Percentiles rank a stretch among this genome's conserved stretches.
phyloP scores from a whole-genome alignment of 2,329 filamentous ascomycete species.

The Cytospora chrysosperma region DNA sequence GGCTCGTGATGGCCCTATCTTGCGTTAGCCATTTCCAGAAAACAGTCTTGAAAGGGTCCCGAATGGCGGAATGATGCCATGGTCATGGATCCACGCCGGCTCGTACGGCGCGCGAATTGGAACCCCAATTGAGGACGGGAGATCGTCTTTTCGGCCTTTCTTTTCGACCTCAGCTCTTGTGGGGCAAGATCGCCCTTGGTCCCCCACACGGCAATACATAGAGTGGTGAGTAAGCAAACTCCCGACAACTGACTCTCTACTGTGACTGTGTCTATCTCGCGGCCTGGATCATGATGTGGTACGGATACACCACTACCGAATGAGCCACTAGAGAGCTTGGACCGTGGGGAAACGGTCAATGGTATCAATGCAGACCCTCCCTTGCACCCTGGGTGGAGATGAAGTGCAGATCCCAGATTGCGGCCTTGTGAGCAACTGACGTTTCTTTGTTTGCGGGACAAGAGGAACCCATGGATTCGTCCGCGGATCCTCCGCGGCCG shows the following conservation, averaged over 20 bases:
- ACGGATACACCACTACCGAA: no score
- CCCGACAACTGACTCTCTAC: no score
- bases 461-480: slow-evolving; percentile 10
- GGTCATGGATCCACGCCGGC: no score
- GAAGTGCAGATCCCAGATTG: neutral
- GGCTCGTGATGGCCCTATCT: neutral
- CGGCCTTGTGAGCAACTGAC: neutral
- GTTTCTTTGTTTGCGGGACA: slow-evolving; percentile 5
- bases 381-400: neutral
- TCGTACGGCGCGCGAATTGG: neutral
- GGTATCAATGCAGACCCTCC: neutral
- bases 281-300: no score
- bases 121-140: neutral
- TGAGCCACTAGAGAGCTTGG: neutral
- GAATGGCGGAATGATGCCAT: neutral
- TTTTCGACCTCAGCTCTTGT: neutral
- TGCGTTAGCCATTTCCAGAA: neutral
- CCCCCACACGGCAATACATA: neutral
- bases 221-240: slow-evolving; percentile 17
- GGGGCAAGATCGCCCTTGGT: neutral
- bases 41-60: no score
- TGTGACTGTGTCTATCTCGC: no score
- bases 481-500: slow-evolving; percentile 15
- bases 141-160: neutral
- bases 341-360: neutral